Percentiles rank a stretch among this genome's conserved stretches.
These are phyloP conservation scores for Dothideomycetes sp. DNA, from an alignment of 2,329 filamentous ascomycete genomes.

Conservation along the genomic window DNA sequence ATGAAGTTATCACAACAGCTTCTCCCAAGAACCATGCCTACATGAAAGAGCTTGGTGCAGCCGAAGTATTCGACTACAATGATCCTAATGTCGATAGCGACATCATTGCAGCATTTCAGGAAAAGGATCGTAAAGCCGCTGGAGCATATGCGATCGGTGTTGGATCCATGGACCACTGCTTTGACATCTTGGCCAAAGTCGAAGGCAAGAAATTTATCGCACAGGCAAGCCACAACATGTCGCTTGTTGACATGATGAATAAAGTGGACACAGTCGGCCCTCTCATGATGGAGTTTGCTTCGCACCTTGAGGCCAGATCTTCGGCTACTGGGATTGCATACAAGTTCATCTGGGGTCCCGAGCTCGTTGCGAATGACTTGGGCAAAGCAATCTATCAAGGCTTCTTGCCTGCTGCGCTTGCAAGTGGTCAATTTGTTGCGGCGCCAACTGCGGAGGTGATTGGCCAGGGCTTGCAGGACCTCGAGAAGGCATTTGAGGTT, in stretches of 20 bases:
- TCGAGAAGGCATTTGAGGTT: conserved; percentile 18
- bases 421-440: conserved; percentile 23
- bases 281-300: neutral
- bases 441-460: conserved; percentile 20
- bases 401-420: conserved; percentile 27
- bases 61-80: conserved; percentile 39
- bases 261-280: neutral
- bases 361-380: conserved; percentile 5
- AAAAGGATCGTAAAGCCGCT: neutral
- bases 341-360: conserved; percentile 5
- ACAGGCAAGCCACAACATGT: conserved; percentile 6
- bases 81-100: conserved; percentile 26
- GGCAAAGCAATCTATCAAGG: conserved; percentile 4
- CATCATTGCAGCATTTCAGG: conserved; percentile 15
- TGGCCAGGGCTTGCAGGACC: conserved; percentile 18
- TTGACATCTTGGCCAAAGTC: conserved; percentile 4
- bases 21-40: conserved; percentile 37
- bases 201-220: conserved; percentile 10
- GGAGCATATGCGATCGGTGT: conserved; percentile 6
- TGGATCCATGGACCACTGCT: neutral
- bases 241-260: neutral
- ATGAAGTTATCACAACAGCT: conserved; percentile 37
- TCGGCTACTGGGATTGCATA: neutral
- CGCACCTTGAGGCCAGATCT: neutral
- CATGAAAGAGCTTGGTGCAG: conserved; percentile 37